Evolutionary conservation across 2,329 filamentous ascomycete genomes (phyloP).

Genomic region (Zymoseptoria tritici): DNA sequence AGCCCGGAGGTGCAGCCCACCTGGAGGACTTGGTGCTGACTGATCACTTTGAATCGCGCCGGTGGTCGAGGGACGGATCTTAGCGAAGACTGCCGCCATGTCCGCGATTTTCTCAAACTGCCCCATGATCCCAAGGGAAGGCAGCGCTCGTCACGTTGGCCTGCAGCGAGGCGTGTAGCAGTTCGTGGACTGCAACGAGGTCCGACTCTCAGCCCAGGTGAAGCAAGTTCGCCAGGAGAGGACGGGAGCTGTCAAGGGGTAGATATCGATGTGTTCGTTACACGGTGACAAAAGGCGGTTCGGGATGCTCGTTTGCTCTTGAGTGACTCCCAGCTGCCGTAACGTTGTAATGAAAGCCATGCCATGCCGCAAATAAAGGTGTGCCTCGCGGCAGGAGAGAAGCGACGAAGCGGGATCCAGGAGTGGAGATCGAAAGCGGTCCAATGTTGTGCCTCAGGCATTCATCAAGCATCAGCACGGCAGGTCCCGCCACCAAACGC

Average conservation of each 20-base stretch:
- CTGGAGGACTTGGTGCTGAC: not conserved
- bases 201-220: not conserved
- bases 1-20: not conserved
- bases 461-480: not conserved
- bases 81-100: not conserved
- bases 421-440: no score
- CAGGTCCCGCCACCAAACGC: conserved; percentile 2
- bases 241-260: not conserved
- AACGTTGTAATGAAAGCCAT: no score
- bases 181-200: not conserved
- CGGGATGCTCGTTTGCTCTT: no score
- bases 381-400: not conserved
- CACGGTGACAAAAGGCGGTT: no score
- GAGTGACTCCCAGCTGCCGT: no score
- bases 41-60: not conserved
- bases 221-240: not conserved
- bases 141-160: not conserved
- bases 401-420: not conserved
- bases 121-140: not conserved
- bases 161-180: no score
- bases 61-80: not conserved
- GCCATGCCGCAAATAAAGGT: no score
- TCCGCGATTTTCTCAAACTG: no score
- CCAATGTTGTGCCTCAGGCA: not conserved
- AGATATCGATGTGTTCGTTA: not conserved